Evolutionary conservation across 108 stramenopile genomes (phyloP), one percentile per base, ranked within the genome.

Genomic region (Cyclotella distinguenda): DNA sequence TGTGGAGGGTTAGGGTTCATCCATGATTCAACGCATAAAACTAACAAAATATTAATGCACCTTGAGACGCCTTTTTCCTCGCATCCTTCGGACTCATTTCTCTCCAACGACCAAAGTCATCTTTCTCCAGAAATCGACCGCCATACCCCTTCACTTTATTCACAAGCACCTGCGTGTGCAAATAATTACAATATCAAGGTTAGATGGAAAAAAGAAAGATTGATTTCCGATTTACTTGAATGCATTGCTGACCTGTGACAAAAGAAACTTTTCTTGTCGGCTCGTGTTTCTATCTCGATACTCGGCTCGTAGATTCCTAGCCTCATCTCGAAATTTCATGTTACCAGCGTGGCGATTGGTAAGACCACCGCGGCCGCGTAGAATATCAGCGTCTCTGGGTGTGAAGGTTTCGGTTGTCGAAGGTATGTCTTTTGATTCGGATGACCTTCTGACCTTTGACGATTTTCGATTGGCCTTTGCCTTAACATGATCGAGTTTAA

Each of bases 21-120:
- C n/a, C n/a, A 40, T 6, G 22, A 8, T 19, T 15, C 18, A 34
- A 21, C n/a, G 15, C 5, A 54, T 45, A 6, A 54, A n/a, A 19
- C 8, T 2, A 55, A 22, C 23, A 21, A 5, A 25, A 25, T 3
- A 13, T 6, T 25, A 28, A 13, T 50, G 51, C 34, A 70, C 69
- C 70, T 47, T 74, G 73, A 2, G 64, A 66, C 10, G 64, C 58
- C 35, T 74, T 74, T 59, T 66, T 74, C 39, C 73, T 66, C 12
- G 53, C 63, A n/a, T 28, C 40, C 31, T 60, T 18, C 3, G 57
- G 57, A n/a, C 50, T 35, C 59, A 74, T 66, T n/a, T 54, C 50
- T 18, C 66, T 27, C 73, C 73, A 74, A 25, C 51, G 47, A 9
- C 50, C 36, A 47, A 66, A 64, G 2, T 11, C 27, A 8, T 65